Evolutionary conservation across 2,329 filamentous ascomycete species (phyloP).

Genomic region (Cladosporium sp.): DNA sequence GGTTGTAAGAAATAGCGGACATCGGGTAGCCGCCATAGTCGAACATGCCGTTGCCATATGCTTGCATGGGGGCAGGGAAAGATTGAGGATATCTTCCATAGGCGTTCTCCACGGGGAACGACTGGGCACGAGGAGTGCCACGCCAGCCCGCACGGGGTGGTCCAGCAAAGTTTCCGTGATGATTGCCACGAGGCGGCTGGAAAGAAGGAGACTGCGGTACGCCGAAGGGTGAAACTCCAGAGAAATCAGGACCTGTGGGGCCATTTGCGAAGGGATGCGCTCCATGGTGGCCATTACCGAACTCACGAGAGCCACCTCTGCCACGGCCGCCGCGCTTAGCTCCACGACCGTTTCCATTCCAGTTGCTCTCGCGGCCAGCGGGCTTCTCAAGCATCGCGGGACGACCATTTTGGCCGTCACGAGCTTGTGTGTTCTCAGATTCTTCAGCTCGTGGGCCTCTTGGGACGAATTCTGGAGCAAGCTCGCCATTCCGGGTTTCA

Average conservation of each 20-base stretch:
- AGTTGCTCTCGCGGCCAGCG: slow-evolving; percentile 17
- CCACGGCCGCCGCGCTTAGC: slow-evolving; percentile 31
- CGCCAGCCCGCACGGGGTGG: slow-evolving; percentile 44
- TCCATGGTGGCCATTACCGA: slow-evolving; percentile 26
- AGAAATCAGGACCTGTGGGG: slow-evolving; percentile 21
- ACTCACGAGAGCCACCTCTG: slow-evolving; percentile 29
- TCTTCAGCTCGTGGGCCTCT: slow-evolving; percentile 5
- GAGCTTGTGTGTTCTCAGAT: background rate
- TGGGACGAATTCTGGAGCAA: background rate
- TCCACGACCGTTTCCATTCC: slow-evolving; percentile 22
- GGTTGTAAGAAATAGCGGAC: slow-evolving; percentile 52
- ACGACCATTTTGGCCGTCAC: slow-evolving; percentile 18
- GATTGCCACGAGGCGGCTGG: slow-evolving; percentile 26
- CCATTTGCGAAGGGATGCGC: slow-evolving; percentile 19
- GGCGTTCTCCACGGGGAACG: slow-evolving; percentile 53
- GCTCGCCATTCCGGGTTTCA: background rate
- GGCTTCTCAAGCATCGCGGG: slow-evolving; percentile 14
- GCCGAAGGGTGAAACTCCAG: slow-evolving; percentile 17
- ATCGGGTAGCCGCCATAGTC: slow-evolving; percentile 30
- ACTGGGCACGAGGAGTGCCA: slow-evolving; percentile 55
- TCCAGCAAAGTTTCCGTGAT: slow-evolving; percentile 26
- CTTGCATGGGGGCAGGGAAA: slow-evolving; percentile 41
- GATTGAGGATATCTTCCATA: slow-evolving; percentile 41
- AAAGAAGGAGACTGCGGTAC: slow-evolving; percentile 28
- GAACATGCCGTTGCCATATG: slow-evolving; percentile 52